Evolutionary conservation across 169 alveolate genomes (phyloP).

Genomic region (Plasmodium chabaudi): DNA sequence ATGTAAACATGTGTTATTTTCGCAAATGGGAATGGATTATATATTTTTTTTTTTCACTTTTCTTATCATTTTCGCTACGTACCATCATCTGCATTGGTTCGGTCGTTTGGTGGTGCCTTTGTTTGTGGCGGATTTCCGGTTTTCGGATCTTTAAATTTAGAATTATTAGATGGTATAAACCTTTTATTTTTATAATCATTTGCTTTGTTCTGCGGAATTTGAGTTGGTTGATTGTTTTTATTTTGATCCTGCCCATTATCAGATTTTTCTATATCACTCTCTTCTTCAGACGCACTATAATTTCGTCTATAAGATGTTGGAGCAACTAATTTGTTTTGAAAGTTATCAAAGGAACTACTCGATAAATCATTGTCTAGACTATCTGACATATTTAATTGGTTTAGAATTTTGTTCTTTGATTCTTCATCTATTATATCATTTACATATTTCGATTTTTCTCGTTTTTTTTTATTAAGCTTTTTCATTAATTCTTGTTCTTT

Average conservation of each 20-base stretch:
- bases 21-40: background rate
- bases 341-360: background rate
- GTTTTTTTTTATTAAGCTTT: slow-evolving; percentile 40
- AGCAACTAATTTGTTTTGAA: slow-evolving; percentile 7
- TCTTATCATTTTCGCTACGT: background rate
- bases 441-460: slow-evolving; percentile 17
- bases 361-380: background rate
- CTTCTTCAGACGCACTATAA: background rate
- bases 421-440: slow-evolving; percentile 25
- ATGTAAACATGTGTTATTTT: background rate
- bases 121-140: background rate
- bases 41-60: background rate
- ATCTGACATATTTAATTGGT: slow-evolving; percentile 7
- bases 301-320: slow-evolving; percentile 34
- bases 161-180: too few species aligned
- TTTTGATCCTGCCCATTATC: background rate
- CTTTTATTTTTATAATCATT: too few species aligned
- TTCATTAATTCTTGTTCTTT: slow-evolving; percentile 12
- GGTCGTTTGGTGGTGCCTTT: background rate
- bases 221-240: too few species aligned
- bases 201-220: too few species aligned
- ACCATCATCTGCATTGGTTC: background rate
- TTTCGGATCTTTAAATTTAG: background rate
- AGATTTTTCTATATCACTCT: background rate
- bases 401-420: slow-evolving; percentile 33